Conservation (phyloP, 768 basidiomycete species). For the Tricholomella constricta region DNA sequence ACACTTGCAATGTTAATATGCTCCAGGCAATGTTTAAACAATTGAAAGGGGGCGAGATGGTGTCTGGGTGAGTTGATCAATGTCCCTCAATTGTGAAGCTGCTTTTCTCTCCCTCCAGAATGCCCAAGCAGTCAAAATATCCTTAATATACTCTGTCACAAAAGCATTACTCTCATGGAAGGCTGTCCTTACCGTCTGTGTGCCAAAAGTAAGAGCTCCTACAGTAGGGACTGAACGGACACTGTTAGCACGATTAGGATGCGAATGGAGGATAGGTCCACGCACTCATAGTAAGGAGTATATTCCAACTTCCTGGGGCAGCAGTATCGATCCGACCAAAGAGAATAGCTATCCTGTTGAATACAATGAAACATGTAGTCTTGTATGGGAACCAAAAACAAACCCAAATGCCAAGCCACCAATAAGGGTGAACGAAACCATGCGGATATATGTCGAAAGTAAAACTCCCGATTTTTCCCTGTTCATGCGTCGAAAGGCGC, state of each 20-base stretch:
- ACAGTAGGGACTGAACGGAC: background rate
- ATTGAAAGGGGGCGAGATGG: too few relatives aligned
- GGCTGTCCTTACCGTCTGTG: background rate
- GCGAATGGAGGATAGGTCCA: background rate
- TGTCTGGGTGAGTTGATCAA: too few relatives aligned
- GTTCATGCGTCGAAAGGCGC: background rate
- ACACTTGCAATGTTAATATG: too few relatives aligned
- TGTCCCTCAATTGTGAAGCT: background rate
- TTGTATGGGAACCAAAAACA: background rate
- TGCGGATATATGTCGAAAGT: background rate
- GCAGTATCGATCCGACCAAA: background rate
- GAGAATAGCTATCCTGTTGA: background rate
- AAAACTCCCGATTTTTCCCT: background rate
- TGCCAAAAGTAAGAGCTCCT: background rate
- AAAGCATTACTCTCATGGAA: background rate
- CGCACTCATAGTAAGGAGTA: background rate
- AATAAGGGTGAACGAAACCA: background rate
- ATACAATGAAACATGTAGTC: background rate
- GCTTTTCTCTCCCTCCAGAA: slow-evolving; percentile 1
- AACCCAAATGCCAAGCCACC: background rate
- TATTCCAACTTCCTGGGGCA: background rate
- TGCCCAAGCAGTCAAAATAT: background rate
- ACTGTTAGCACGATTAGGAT: background rate
- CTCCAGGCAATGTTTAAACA: too few relatives aligned
- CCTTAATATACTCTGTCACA: background rate